Evolutionary conservation across 78 protist genomes (phyloP), one percentile per base, ranked within the genome.

Genomic region (Bodo saltans): DNA sequence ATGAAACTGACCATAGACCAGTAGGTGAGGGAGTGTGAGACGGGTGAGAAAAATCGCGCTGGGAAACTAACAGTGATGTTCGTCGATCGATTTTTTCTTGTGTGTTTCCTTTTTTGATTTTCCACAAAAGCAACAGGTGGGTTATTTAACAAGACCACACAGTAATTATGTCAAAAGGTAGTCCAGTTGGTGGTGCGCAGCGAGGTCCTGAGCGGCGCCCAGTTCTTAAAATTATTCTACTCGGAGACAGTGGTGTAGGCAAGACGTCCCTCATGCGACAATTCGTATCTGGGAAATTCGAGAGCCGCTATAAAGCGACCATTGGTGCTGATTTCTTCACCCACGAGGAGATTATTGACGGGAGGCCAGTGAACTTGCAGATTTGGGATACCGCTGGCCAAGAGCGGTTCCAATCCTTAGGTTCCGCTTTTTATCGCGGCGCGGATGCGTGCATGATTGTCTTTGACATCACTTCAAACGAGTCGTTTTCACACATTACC

Each of bases 311-410:
- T 91, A 98, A 97, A 91, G 99, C 99, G 60, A 98, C 99, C 83
- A 98, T 98, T 52, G 99, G 99, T 30, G 99, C 99, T 23, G 99
- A 98, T 79, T 98, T 98, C 91, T 90, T 97, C 60, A 95, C 97
- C 29, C 92, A 91, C 89, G 99, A 97, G 71, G 92, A 98, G 30
- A 85, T 41, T 78, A 95, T 98, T 26, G 99, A 98, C 40, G 99
- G 92, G 75, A 72, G 95, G 4, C 92, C 87, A 27, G 98, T 98
- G 12, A 72, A 85, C 29, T 42, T 83, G 76, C 86, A 87, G 39
- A 75, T 72, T 38, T 73, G 86, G 86, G 38, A 98, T 99, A 0
- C 93, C 96, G 96, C 99, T 97, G 92, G 93, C 80, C 81, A 80
- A 11, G 79, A 81, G 17, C 23, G 80, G 17, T 99, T 99, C 95